These are phyloP conservation scores for Sinapis alba DNA, from an alignment of 441 rosid genomes.

Conservation along the genomic window DNA sequence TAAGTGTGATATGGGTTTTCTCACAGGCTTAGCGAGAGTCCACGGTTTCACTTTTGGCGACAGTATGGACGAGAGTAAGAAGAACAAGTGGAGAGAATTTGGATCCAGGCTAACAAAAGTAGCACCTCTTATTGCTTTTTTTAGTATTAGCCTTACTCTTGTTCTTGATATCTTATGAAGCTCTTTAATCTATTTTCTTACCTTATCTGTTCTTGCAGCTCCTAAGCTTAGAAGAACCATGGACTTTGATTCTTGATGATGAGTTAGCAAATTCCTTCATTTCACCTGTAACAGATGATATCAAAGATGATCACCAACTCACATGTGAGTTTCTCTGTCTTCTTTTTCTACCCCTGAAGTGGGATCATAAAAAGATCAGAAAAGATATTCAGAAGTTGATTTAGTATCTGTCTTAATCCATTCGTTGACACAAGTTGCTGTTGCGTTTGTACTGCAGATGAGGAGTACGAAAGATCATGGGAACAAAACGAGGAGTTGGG, in stretches of 20 bases:
- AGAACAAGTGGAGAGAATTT: constrained; percentile 77
- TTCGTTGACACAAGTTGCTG: background rate
- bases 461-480: constrained; percentile 89
- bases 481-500: constrained; percentile 96
- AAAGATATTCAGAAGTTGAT: background rate
- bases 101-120: constrained; percentile 72
- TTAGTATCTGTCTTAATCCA: background rate
- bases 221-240: constrained; percentile 63
- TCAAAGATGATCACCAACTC: constrained; percentile 85
- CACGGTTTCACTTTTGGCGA: constrained; percentile 98
- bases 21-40: constrained; percentile 87
- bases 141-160: background rate
- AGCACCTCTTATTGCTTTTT: background rate
- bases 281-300: constrained; percentile 80
- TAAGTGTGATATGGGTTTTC: constrained; percentile 7
- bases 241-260: constrained; percentile 88
- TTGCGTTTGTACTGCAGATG: constrained; percentile 52
- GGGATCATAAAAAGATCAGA: background rate
- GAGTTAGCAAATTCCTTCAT: constrained; percentile 90
- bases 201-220: constrained; percentile 50
- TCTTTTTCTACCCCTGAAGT: background rate
- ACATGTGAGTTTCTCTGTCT: constrained; percentile 57
- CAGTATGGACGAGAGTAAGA: constrained; percentile 73
- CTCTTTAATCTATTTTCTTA: background rate
- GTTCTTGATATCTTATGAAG: background rate